Evolutionary conservation across 768 basidiomycete species (phyloP), one percentile per base, ranked within the genome.

Genomic region (Leccinum truebloodii): DNA sequence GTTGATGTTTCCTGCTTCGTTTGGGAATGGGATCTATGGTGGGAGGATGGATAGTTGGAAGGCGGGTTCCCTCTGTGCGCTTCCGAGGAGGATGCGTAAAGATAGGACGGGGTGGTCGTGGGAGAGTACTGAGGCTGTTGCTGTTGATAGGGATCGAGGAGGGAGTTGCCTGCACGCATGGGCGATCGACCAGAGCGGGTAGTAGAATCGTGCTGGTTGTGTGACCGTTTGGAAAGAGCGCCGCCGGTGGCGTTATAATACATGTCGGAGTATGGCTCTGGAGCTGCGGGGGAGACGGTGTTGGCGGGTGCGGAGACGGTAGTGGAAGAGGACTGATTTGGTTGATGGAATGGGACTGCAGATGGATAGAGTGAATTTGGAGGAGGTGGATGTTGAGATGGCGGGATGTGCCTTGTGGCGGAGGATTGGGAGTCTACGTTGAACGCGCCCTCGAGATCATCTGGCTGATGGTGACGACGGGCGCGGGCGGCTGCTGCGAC

Each of bases 121-220:
- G 88, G 85, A 58, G 86, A 86, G 69, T 88, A 89, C 39, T 75
- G 72, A 30, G 82, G 71, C 75, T 89, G 89, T 61, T 84, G 89
- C 60, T 84, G 87, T 57, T 86, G 80, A 71, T 90, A 91, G 32
- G 86, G 85, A 73, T 91, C 89, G 65, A 90, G 79, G 50, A 87
- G 78, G 57, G 79, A 69, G 65, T 82, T 83, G 59, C 77, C 77
- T 24, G 80, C 69, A 54, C 88, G 83, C 65, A 88, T 80, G 49
- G 90, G 89, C 20, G 89, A 90, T 63, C 87, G 83, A 57, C 80
- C 78, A 37, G 73, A 59, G 59, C 81, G 83, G 64, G 78, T 74
- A 51, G 82, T 77, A 52, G 80, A 73, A 67, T 86, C 86, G 66
- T 83, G 85, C 46, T 78, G 79, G 18, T 82, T 79, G 63, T 80